Evolutionary conservation across 352 stramenopile genomes (phyloP).

Genomic region (Globisporangium heterothallicum): DNA sequence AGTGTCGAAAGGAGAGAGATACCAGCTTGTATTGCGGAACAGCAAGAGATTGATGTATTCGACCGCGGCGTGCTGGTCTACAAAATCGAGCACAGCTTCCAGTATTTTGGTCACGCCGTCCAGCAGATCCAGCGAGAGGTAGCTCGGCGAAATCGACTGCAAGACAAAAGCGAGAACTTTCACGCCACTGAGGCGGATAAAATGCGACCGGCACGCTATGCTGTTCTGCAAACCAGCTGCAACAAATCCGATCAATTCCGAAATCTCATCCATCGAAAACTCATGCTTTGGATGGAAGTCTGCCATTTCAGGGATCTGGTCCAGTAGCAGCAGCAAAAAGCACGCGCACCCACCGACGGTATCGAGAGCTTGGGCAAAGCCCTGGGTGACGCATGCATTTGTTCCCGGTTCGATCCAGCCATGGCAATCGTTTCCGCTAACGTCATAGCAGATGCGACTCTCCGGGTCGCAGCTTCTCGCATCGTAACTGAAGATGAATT

Average conservation of each 20-base stretch:
- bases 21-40: constrained; percentile 79
- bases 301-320: constrained; percentile 73
- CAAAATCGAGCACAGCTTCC: constrained; percentile 41
- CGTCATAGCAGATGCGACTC: constrained; percentile 56
- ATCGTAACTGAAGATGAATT: constrained; percentile 78
- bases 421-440: constrained; percentile 70
- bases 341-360: constrained; percentile 61
- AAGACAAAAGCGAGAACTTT: constrained; percentile 76
- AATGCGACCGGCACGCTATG: constrained; percentile 66
- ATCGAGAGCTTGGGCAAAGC: constrained; percentile 59
- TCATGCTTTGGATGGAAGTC: constrained; percentile 73
- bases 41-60: constrained; percentile 62
- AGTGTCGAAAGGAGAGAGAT: constrained; percentile 67
- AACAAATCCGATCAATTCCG: constrained; percentile 58
- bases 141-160: constrained; percentile 67
- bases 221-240: constrained; percentile 46
- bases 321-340: constrained; percentile 66
- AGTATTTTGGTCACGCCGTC: constrained; percentile 60
- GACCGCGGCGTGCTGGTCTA: constrained; percentile 25
- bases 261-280: constrained; percentile 63
- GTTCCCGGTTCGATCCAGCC: constrained; percentile 67
- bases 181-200: constrained; percentile 55
- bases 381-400: constrained; percentile 53
- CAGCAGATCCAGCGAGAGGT: constrained; percentile 54
- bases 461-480: constrained; percentile 57